Base-by-base conservation (phyloP, 148 eudicot species). In the Heliosperma pusillum region DNA sequence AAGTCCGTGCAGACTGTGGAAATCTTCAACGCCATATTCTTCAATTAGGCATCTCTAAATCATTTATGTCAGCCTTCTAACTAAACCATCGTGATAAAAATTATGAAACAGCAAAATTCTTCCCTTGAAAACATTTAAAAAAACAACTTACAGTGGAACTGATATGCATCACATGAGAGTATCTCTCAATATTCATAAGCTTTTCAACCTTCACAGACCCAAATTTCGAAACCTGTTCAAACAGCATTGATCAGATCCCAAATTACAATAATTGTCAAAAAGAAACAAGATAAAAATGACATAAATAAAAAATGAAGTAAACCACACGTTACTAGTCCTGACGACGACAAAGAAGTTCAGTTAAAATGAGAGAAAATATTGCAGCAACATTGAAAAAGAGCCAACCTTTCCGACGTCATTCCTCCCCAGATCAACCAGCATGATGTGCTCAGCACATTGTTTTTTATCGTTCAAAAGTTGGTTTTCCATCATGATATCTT, bases 101-200 rank as follows among this genome's bases (percentile, higher is more conserved):
- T 36, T 36, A 36, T 36, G 42, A 3, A 36, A 36, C 42, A 36
- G 42, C 9, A 36, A 36, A 36, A 36, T 36, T 36, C 10, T 33
- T 66, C n/a, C 10, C 45, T 21, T 52, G 30, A 7, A 24, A 69
- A 66, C 5, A 25, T 22, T 11, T 10, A 22, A 76, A 7, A 11
- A 4, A 7, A 71, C 33, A 27, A 85, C 90, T 88, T 82, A 96
- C 99, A 5, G 99, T 92, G 70, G 99, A 96, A 82, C 99, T 96
- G 77, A 96, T 92, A 81, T 96, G 99, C 99, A 96, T 96, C 85
- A 96, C 97, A 83, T 96, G 99, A 71, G 99, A 96, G 78, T 96
- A 96, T 24, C 95, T 89, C 83, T 96, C 99, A 63, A 96, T 80
- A 56, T 90, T 92, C 99, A 96, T 96, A 58, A 89, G 95, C 83